Percentiles rank a stretch among this genome's conserved stretches.
Evolutionary conservation across 1,139 yeast genomes (phyloP).

Genomic region (Pichia kudriavzevii): DNA sequence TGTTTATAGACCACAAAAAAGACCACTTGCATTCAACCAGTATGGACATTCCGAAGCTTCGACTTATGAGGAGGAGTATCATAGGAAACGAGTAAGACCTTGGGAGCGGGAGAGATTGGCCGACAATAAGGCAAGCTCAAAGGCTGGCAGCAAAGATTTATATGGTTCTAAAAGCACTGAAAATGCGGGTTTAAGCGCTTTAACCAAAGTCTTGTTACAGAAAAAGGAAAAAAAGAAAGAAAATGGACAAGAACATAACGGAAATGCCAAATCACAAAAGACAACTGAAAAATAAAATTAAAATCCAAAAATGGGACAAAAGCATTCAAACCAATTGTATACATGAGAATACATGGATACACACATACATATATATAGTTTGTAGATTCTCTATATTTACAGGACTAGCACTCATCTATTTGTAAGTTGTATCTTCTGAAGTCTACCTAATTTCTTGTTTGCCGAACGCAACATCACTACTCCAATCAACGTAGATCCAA

Average conservation of each 20-base stretch:
- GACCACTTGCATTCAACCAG: neutral
- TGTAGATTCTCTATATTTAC: neutral
- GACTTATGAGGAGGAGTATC: slow-evolving; percentile 4
- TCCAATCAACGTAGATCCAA: slow-evolving; percentile 37
- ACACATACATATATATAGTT: neutral
- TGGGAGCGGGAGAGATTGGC: no score
- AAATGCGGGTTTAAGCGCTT: slow-evolving; percentile 17
- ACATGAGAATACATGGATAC: no score
- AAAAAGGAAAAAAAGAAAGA: slow-evolving; percentile 5
- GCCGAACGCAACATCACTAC: slow-evolving; percentile 35
- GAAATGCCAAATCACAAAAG: neutral
- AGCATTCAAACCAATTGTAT: no score
- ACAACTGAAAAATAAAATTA: neutral
- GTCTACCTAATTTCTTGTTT: slow-evolving; percentile 42
- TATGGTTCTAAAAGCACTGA: slow-evolving; percentile 12
- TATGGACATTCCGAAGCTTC: neutral
- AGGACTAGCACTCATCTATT: slow-evolving; percentile 6
- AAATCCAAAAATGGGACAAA: neutral
- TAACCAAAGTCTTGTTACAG: slow-evolving; percentile 17
- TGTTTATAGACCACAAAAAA: no score
- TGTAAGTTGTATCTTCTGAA: slow-evolving; percentile 60
- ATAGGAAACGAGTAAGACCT: no score
- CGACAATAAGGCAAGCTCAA: slow-evolving; percentile 6
- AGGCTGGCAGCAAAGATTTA: slow-evolving; percentile 14
- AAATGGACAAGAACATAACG: neutral